A percentile compares a stretch with the other conserved stretches of the same genome.
These are phyloP conservation scores for Aspergillus calidoustus DNA, from an alignment of 2,329 filamentous ascomycete genomes.

Conservation along the genomic window DNA sequence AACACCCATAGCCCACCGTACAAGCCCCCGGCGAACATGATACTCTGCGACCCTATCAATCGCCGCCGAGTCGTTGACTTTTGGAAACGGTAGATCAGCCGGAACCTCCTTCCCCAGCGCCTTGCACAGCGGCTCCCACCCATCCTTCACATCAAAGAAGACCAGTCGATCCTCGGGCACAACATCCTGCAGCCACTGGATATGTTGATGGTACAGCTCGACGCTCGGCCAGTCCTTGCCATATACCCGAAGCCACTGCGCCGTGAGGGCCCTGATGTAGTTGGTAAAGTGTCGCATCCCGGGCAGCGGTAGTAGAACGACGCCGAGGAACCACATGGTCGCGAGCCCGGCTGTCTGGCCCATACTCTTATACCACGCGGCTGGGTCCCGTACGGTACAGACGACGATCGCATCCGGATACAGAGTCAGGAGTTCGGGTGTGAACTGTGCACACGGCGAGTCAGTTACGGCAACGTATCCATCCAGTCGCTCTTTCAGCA, in stretches of 20 bases:
- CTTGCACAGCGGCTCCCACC: slow-evolving; percentile 53
- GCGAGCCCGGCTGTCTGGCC: slow-evolving; percentile 22
- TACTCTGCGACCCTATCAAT: slow-evolving; percentile 24
- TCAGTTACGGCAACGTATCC: slow-evolving; percentile 57
- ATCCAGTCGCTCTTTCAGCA: slow-evolving; percentile 24
- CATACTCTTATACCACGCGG: slow-evolving; percentile 31
- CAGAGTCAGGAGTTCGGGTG: slow-evolving; percentile 52
- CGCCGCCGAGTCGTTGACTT: slow-evolving; percentile 39
- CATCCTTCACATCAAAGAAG: slow-evolving; percentile 47
- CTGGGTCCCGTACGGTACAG: slow-evolving; percentile 37
- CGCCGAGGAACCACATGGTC: slow-evolving; percentile 25
- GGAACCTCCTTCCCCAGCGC: slow-evolving; percentile 48
- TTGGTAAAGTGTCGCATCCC: slow-evolving; percentile 31
- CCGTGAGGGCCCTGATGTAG: slow-evolving; percentile 21
- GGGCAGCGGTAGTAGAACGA: slow-evolving; percentile 29
- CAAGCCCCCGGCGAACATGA: slow-evolving; percentile 34
- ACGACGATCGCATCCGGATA: slow-evolving; percentile 57
- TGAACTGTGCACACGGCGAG: slow-evolving; percentile 47
- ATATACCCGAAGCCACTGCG: slow-evolving; percentile 31
- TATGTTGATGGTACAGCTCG: slow-evolving; percentile 27
- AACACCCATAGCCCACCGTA: slow-evolving; percentile 32
- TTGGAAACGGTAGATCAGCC: slow-evolving; percentile 41
- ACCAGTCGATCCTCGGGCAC: slow-evolving; percentile 39
- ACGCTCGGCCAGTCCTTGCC: slow-evolving; percentile 13
- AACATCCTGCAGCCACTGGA: slow-evolving; percentile 31